Base-by-base conservation (phyloP, 2,329 filamentous ascomycete species). In the Stagonosporopsis cucurbitacearum region DNA sequence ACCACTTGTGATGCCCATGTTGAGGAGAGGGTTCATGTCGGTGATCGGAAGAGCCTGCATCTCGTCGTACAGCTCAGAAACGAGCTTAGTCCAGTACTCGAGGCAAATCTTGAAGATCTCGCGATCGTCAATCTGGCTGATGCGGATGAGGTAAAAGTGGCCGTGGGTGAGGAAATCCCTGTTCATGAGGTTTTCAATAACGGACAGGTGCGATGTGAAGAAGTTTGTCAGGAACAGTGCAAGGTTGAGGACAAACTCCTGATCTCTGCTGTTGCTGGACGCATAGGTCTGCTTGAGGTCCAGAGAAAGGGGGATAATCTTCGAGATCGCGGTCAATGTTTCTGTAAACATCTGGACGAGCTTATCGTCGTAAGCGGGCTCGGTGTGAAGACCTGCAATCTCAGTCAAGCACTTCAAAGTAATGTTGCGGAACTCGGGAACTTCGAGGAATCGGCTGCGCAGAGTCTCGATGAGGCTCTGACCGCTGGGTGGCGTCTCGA, bases 21-120 rank as follows among this genome's bases (percentile, higher is more conserved):
- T 89, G 69, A 96, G 85, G 17, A 99, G 83, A 11, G 95, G 92
- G 74, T 96, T 97, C 68, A 95, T 82, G 68, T 99, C 95, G 48
- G 91, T 92, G 65, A 98, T 91, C 7, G 95, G 96, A 3, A 98
- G 86, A 62, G 92, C 86, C 77, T 99, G 95, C 93, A 98, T 97
- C 81, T 99, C 95, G 75, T 99, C 95, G 75, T 98, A 99, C 20
- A 99, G 85, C 77, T 98, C 95, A 71, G 96, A 94, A 6, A 99
- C 96, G 46, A 98, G 84, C 79, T 97, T 98, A 33, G 96, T 95
- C 95, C 95, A 99, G 80, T 99, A 99, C 76, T 99, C 96, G 60
- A 99, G 82, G 74, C 91, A 96, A 71, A 99, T 99, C 84, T 99
- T 99, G 86, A 99, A 99, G 63, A 99, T 96, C 76, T 99, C 95